Conservation (phyloP, 306 rosid genomes). For the Boehmeria nivea region DNA sequence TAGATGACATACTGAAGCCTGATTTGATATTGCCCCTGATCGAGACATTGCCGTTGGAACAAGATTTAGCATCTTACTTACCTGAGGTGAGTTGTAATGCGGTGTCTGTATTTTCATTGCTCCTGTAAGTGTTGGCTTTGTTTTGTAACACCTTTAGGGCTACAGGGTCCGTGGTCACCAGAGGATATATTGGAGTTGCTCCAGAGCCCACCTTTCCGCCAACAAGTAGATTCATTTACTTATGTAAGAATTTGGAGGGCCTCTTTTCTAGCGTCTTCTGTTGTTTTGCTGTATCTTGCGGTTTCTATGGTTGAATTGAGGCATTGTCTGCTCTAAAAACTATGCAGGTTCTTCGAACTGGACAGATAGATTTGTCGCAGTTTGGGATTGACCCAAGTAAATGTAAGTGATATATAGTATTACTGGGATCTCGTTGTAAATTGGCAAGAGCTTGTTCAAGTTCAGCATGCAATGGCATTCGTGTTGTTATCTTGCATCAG, state of each 20-base stretch:
- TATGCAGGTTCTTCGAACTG: slow-evolving; percentile 76
- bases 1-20: slow-evolving; percentile 85
- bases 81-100: slow-evolving; percentile 65
- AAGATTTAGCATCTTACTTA: slow-evolving; percentile 62
- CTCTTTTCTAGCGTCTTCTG: background rate
- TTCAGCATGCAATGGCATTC: background rate
- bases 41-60: slow-evolving; percentile 68
- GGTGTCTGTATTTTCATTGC: slow-evolving; percentile 14
- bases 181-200: slow-evolving; percentile 83
- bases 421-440: slow-evolving; percentile 4
- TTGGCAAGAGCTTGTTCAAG: too few species aligned
- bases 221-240: slow-evolving; percentile 91
- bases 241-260: slow-evolving; percentile 37
- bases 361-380: slow-evolving; percentile 89
- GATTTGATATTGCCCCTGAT: slow-evolving; percentile 83
- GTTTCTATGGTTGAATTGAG: too few species aligned
- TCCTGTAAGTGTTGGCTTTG: background rate
- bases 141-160: background rate
- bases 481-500: too few species aligned
- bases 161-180: slow-evolving; percentile 80
- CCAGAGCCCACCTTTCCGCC: slow-evolving; percentile 94
- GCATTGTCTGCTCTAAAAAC: slow-evolving; percentile 3
- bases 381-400: slow-evolving; percentile 95
- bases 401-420: slow-evolving; percentile 56
- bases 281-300: too few species aligned